A percentile compares a stretch with the other conserved stretches of the same genome.
These are phyloP conservation scores for Musa balbisiana DNA, from an alignment of 202 grass and related monocot genomes.

Conservation along the genomic window DNA sequence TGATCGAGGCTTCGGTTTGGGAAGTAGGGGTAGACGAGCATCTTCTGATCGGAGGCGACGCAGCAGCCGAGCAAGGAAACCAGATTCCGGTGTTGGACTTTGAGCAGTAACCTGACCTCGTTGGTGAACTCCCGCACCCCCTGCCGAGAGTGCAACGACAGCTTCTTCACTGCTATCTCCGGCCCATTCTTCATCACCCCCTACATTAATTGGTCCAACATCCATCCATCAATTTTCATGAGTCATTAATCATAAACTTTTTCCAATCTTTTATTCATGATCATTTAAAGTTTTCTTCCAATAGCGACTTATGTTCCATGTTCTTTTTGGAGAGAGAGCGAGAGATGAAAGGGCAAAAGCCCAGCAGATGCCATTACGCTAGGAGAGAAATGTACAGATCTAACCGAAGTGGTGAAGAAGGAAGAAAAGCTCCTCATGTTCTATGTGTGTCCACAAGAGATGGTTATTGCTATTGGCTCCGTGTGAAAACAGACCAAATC, in stretches of 20 bases:
- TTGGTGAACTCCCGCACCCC: slow-evolving; percentile 38
- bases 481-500: no score
- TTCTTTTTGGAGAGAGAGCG: not conserved
- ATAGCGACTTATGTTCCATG: no score
- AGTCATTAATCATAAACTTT: not conserved
- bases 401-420: no score
- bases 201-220: slow-evolving; percentile 3
- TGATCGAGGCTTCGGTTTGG: slow-evolving; percentile 36
- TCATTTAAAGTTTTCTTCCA: no score
- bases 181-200: slow-evolving; percentile 20
- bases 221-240: not conserved
- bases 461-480: no score
- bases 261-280: no score
- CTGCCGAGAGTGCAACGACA: slow-evolving; percentile 30
- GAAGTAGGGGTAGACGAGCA: slow-evolving; percentile 39
- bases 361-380: no score
- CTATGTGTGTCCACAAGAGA: no score
- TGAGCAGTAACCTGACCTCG: slow-evolving; percentile 37
- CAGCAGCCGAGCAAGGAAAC: slow-evolving; percentile 36
- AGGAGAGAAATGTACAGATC: no score
- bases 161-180: slow-evolving; percentile 33
- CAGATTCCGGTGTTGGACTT: slow-evolving; percentile 40
- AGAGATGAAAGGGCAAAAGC: no score
- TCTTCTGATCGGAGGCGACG: slow-evolving; percentile 34
- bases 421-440: no score